phyloP scores from a whole-genome alignment of 2,329 filamentous ascomycete genomes.

The Blumeria graminis region DNA sequence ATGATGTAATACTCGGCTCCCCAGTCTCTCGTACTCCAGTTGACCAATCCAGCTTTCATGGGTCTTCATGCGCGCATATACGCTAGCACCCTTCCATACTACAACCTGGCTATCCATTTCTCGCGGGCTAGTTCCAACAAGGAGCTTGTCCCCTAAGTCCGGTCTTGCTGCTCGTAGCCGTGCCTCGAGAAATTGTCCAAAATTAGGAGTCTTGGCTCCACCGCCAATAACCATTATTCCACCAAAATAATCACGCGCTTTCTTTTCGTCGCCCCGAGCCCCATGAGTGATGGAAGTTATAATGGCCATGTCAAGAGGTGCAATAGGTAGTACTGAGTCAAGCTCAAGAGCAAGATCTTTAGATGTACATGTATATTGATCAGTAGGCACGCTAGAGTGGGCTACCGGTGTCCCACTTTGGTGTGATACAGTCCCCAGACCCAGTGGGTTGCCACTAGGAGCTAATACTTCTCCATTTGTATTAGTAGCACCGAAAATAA shows the following conservation, averaged over 20 bases:
- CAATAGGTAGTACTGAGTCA: slow-evolving; percentile 59
- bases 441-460: slow-evolving; percentile 7
- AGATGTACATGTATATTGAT: slow-evolving; percentile 18
- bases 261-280: slow-evolving; percentile 72
- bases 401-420: slow-evolving; percentile 24
- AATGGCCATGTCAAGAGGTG: slow-evolving; percentile 72
- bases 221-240: slow-evolving; percentile 82
- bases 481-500: slow-evolving; percentile 22
- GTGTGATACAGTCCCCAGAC: slow-evolving; percentile 20
- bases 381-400: slow-evolving; percentile 15
- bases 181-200: slow-evolving; percentile 66
- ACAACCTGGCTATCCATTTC: slow-evolving; percentile 97
- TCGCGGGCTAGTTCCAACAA: slow-evolving; percentile 48
- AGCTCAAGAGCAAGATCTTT: slow-evolving; percentile 36
- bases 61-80: slow-evolving; percentile 63
- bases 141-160: slow-evolving; percentile 33
- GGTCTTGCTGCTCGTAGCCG: slow-evolving; percentile 43
- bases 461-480: slow-evolving; percentile 13
- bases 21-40: slow-evolving; percentile 70
- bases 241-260: slow-evolving; percentile 69
- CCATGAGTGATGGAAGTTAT: slow-evolving; percentile 74
- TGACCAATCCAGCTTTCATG: slow-evolving; percentile 91
- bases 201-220: slow-evolving; percentile 50
- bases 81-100: slow-evolving; percentile 90
- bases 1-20: slow-evolving; percentile 59